These are phyloP conservation scores for Kluyveromyces sp. DNA, from an alignment of 1,139 yeast genomes.

Conservation along the genomic window DNA sequence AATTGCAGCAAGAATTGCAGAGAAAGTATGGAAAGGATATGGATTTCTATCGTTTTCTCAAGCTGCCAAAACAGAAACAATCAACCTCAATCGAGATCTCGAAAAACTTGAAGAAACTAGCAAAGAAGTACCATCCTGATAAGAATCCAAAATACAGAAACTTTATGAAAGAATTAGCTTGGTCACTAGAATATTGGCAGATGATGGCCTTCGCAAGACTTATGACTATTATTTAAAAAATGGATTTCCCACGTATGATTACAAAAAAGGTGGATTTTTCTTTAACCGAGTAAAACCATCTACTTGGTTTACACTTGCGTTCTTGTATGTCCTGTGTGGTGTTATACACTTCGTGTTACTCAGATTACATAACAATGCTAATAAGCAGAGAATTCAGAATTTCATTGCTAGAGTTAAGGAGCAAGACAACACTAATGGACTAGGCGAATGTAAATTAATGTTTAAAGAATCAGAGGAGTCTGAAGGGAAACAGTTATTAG, in stretches of 20 bases:
- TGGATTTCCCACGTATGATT: slow-evolving; percentile 84
- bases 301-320: slow-evolving; percentile 37
- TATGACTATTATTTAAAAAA: slow-evolving; percentile 77
- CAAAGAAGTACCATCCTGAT: slow-evolving; percentile 79
- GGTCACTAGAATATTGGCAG: slow-evolving; percentile 66
- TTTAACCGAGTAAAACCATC: slow-evolving; percentile 34
- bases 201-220: slow-evolving; percentile 55
- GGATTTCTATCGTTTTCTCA: slow-evolving; percentile 66
- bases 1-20: slow-evolving; percentile 57
- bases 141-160: slow-evolving; percentile 41
- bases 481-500: slow-evolving; percentile 53
- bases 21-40: slow-evolving; percentile 55
- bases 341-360: slow-evolving; percentile 53
- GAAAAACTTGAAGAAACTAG: slow-evolving; percentile 65
- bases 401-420: slow-evolving; percentile 45
- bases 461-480: slow-evolving; percentile 33
- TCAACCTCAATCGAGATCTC: slow-evolving; percentile 57
- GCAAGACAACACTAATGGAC: slow-evolving; percentile 56
- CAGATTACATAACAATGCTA: slow-evolving; percentile 50
- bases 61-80: slow-evolving; percentile 36
- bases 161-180: slow-evolving; percentile 64
- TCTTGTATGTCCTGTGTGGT: slow-evolving; percentile 47
- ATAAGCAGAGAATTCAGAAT: slow-evolving; percentile 47
- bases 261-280: slow-evolving; percentile 43
- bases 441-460: slow-evolving; percentile 27